A percentile compares a stretch with the other conserved stretches of the same genome.
Evolutionary conservation across 306 rosid genomes (phyloP).

Genomic region (Betula pendula): DNA sequence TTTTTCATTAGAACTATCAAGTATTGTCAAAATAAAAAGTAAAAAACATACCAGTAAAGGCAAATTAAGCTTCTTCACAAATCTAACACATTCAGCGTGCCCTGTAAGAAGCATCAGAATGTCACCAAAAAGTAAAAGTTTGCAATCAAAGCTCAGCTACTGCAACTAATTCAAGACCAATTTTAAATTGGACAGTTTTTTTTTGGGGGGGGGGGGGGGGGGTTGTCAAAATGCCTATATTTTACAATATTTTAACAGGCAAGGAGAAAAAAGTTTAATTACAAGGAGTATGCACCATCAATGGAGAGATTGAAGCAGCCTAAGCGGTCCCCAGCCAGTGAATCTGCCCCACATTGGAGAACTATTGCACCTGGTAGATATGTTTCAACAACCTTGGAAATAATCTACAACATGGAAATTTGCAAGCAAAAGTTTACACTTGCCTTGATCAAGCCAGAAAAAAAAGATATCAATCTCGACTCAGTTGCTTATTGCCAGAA

Average conservation of each 20-base stretch:
- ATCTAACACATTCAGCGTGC: constrained; percentile 93
- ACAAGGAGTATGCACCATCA: constrained; percentile 83
- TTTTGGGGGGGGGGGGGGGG: neutral
- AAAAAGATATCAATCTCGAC: constrained; percentile 13
- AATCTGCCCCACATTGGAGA: constrained; percentile 99
- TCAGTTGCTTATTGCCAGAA: constrained; percentile 25
- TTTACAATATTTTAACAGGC: constrained; percentile 1
- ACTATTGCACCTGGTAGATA: constrained; percentile 93
- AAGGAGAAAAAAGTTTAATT: constrained; percentile 36
- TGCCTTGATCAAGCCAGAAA: constrained; percentile 26
- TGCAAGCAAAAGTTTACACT: constrained; percentile 9
- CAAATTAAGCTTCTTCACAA: constrained; percentile 89
- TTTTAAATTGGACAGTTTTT: neutral
- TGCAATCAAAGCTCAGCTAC: constrained; percentile 16
- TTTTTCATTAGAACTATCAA: too few species aligned
- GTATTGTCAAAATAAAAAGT: constrained; percentile 1
- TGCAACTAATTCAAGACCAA: constrained; percentile 11
- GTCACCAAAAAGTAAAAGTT: constrained; percentile 21
- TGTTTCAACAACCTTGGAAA: constrained; percentile 95
- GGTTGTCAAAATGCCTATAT: neutral
- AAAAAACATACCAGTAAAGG: constrained; percentile 82
- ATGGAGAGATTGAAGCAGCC: constrained; percentile 99
- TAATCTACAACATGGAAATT: constrained; percentile 58
- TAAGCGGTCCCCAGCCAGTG: constrained; percentile 97
- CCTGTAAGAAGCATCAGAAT: constrained; percentile 50